Evolutionary conservation across 352 stramenopile genomes (phyloP).

Genomic region (Globisporangium okanoganense): DNA sequence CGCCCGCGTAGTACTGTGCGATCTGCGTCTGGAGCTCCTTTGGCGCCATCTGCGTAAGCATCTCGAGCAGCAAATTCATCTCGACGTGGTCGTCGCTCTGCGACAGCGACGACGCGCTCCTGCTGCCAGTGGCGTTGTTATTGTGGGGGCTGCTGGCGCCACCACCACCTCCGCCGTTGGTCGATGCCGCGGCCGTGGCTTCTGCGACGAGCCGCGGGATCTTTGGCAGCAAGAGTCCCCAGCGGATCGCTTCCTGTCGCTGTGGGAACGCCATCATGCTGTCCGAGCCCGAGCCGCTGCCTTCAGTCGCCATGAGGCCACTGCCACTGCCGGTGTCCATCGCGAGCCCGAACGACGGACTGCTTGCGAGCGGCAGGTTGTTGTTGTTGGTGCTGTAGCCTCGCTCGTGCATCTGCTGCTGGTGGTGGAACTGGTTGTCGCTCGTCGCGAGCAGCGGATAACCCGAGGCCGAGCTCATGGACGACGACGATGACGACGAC

Average conservation of each 20-base stretch:
- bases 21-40: conserved; percentile 57
- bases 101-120: background rate
- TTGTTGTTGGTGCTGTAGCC: background rate
- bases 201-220: conserved; percentile 45
- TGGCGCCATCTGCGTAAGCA: conserved; percentile 56
- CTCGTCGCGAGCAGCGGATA: conserved; percentile 14
- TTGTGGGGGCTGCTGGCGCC: background rate
- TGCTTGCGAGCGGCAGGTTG: conserved; percentile 8
- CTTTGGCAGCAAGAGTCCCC: conserved; percentile 27
- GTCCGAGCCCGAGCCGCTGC: conserved; percentile 3
- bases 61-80: conserved; percentile 31
- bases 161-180: background rate
- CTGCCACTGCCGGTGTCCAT: background rate
- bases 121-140: background rate
- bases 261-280: background rate
- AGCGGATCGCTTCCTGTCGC: conserved; percentile 23
- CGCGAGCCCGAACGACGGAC: background rate
- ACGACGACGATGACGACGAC: conserved; percentile 13
- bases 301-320: background rate
- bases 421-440: conserved; percentile 18
- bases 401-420: conserved; percentile 8
- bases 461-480: background rate
- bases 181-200: conserved; percentile 21
- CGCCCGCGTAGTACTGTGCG: conserved; percentile 44
- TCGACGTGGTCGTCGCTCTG: conserved; percentile 9